Evolutionary conservation across 129 eudicot species (phyloP).

Genomic region (sunflower (Helianthus annuus)): HanXRQr2.0-SUNRISE NC_035446.2:28393235-28393734

Average conservation of each 20-base stretch:
- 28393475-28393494: constrained; percentile 29
- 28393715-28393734: neutral
- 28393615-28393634: constrained; percentile 26
- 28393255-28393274: constrained; percentile 56
- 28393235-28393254: constrained; percentile 59
- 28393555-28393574: neutral
- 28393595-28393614: constrained; percentile 51
- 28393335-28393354: constrained; percentile 36
- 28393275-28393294: constrained; percentile 51
- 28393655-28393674: constrained; percentile 19
- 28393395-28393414: constrained; percentile 11
- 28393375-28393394: constrained; percentile 28
- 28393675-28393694: constrained; percentile 17
- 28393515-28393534: constrained; percentile 4
- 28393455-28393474: constrained; percentile 8
- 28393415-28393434: neutral
- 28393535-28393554: neutral
- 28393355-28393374: constrained; percentile 42
- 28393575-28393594: constrained; percentile 39
- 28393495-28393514: constrained; percentile 57
- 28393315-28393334: constrained; percentile 45
- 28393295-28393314: constrained; percentile 35
- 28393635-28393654: constrained; percentile 23
- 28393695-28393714: constrained; percentile 20
- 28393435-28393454: constrained; percentile 19